phyloP scores from a whole-genome alignment of 2,329 filamentous ascomycete genomes.

The Hypocrella siamensis region DNA sequence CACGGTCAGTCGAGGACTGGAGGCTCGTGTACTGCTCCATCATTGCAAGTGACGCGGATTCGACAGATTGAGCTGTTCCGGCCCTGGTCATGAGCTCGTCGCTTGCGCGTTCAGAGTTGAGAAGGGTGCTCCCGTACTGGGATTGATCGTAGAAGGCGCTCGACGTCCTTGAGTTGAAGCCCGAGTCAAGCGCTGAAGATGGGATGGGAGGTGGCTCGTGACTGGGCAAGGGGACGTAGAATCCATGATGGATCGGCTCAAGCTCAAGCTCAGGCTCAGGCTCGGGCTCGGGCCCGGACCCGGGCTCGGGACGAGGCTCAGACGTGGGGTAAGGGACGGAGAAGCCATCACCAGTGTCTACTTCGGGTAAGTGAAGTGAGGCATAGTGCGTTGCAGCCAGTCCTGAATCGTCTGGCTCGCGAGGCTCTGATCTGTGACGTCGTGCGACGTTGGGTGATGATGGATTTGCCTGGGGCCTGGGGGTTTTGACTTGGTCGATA shows the following conservation, averaged over 20 bases:
- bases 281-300: constrained; percentile 28
- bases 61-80: constrained; percentile 29
- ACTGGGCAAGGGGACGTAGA: constrained; percentile 24
- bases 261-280: constrained; percentile 4
- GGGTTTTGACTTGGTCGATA: constrained; percentile 17
- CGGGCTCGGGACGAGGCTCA: constrained; percentile 5
- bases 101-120: constrained; percentile 28
- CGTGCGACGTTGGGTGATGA: background rate
- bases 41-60: constrained; percentile 27
- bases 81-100: constrained; percentile 26
- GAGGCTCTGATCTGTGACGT: constrained; percentile 5
- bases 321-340: constrained; percentile 28
- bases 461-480: constrained; percentile 9
- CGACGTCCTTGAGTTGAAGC: constrained; percentile 25
- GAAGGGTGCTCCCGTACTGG: constrained; percentile 22
- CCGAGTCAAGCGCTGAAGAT: constrained; percentile 15
- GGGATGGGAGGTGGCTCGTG: constrained; percentile 37
- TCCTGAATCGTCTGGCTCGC: constrained; percentile 11
- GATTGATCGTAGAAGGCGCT: constrained; percentile 22
- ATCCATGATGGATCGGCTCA: constrained; percentile 12
- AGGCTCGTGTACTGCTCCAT: constrained; percentile 22
- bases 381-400: constrained; percentile 11
- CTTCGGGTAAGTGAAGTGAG: constrained; percentile 29
- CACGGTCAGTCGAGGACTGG: constrained; percentile 21
- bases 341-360: constrained; percentile 35